phyloP scores from a whole-genome alignment of 2,329 filamentous ascomycete genomes.

The Colletotrichum theobromicola region DNA sequence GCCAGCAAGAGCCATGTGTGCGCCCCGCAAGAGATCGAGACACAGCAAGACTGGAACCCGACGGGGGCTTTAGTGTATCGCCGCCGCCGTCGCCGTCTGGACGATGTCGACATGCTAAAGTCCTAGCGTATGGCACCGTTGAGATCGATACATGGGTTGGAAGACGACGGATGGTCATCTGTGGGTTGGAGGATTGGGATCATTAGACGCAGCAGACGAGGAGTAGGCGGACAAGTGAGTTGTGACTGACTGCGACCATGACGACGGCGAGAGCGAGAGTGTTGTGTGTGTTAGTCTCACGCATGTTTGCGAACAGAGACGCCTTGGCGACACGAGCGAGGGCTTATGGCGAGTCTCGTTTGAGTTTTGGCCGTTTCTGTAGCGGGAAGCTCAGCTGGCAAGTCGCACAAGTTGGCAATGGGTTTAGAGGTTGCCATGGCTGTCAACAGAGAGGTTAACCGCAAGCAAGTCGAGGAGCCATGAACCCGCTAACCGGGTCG shows the following conservation, averaged over 20 bases:
- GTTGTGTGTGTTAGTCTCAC: not conserved
- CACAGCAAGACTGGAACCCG: not conserved
- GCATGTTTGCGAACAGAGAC: not conserved
- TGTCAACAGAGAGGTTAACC: not conserved
- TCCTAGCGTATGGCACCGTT: not conserved
- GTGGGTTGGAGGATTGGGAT: not conserved
- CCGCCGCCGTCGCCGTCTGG: not conserved
- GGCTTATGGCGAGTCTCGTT: not conserved
- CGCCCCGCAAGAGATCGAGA: not conserved
- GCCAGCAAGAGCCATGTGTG: conserved; percentile 1
- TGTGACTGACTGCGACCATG: not conserved
- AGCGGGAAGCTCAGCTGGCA: conserved; percentile 1
- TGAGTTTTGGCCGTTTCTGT: conserved; percentile 7
- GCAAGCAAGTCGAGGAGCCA: not conserved
- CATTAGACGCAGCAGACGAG: conserved; percentile 9
- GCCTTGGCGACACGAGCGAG: not conserved
- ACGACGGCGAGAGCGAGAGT: not conserved
- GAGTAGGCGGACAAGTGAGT: not conserved
- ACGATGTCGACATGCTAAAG: not conserved
- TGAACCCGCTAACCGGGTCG: not conserved
- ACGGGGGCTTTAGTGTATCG: not conserved
- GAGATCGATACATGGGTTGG: not conserved
- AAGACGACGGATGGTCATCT: not conserved
- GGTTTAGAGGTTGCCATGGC: not conserved
- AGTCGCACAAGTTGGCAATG: not conserved